Evolutionary conservation across 305 asterid genomes (phyloP).

Genomic region (Fraxinus xanthoxyloides): DNA sequence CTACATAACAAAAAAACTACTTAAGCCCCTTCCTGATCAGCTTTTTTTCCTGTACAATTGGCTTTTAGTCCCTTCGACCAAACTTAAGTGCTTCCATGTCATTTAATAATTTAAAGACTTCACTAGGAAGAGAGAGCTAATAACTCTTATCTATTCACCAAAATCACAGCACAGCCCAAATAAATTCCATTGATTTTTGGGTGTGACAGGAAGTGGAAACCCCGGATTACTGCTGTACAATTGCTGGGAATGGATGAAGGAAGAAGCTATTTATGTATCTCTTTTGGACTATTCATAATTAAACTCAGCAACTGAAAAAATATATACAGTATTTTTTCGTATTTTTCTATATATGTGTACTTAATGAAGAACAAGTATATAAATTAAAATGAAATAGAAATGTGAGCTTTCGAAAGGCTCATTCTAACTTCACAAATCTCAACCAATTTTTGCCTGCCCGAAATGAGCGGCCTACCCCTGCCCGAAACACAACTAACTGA

Average conservation of each 20-base stretch:
- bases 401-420: neutral
- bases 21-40: neutral
- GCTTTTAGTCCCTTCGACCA: neutral
- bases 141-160: neutral
- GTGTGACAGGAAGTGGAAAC: neutral
- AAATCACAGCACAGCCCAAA: neutral
- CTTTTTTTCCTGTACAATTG: neutral
- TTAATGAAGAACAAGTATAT: neutral
- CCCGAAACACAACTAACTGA: neutral
- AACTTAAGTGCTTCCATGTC: neutral
- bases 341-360: neutral
- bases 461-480: neutral
- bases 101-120: neutral
- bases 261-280: neutral
- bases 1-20: neutral
- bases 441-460: neutral
- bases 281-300: neutral
- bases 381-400: neutral
- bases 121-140: neutral
- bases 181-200: neutral
- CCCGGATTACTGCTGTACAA: neutral
- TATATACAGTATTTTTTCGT: neutral
- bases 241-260: neutral
- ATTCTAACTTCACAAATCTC: neutral
- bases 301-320: neutral